These are phyloP conservation scores for Aspergillus haitiensis DNA, from an alignment of 495 filamentous ascomycete species.

Conservation along the genomic window DNA sequence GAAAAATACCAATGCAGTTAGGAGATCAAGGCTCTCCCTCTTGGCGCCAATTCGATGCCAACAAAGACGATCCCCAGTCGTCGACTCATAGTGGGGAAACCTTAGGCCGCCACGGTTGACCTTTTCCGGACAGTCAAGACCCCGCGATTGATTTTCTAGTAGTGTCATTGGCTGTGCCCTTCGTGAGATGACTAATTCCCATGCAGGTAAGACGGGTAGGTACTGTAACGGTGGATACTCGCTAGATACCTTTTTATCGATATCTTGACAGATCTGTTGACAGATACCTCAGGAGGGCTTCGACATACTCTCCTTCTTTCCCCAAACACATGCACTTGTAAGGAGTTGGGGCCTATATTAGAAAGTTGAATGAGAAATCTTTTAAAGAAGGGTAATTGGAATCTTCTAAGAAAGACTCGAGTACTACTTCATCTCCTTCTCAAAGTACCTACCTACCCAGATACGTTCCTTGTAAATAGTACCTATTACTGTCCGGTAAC, in stretches of 20 bases:
- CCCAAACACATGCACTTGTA: not conserved
- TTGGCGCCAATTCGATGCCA: not conserved
- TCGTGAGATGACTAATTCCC: not conserved
- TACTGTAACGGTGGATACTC: not conserved
- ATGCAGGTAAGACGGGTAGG: not conserved
- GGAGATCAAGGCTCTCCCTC: not conserved
- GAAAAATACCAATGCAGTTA: constrained; percentile 3
- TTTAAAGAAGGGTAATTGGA: too few relatives aligned
- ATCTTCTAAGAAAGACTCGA: too few relatives aligned
- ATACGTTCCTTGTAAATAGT: too few relatives aligned
- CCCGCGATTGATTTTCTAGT: not conserved
- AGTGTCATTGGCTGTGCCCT: not conserved
- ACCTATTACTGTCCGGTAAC: too few relatives aligned
- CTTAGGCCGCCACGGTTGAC: not conserved
- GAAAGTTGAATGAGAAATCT: too few relatives aligned
- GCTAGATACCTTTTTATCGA: not conserved
- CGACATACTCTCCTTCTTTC: not conserved
- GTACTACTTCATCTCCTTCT: too few relatives aligned
- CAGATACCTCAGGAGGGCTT: too few relatives aligned
- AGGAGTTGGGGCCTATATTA: too few relatives aligned
- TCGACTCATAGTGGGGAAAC: constrained; percentile 24
- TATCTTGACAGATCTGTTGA: not conserved
- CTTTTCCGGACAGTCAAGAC: not conserved
- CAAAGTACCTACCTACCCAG: too few relatives aligned
- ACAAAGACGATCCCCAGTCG: constrained; percentile 14